A percentile compares a stretch with the other conserved stretches of the same genome.
Conservation (phyloP, 305 asterid genomes). For the Ilex paraguariensis region DNA sequence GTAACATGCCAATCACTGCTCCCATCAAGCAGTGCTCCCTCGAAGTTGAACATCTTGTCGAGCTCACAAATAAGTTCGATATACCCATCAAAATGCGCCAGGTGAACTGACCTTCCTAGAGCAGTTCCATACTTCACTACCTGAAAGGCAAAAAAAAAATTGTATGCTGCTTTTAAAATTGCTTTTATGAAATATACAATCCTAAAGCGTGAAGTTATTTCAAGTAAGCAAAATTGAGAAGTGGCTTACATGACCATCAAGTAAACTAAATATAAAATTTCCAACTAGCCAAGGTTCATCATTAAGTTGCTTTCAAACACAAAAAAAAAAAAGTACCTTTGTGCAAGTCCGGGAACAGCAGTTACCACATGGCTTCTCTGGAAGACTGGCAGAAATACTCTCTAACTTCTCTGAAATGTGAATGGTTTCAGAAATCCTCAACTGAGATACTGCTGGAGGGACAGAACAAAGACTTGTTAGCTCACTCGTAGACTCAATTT, state of each 20-base stretch:
- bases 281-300: not conserved
- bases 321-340: not conserved
- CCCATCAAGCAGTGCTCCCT: constrained; percentile 2
- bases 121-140: constrained; percentile 13
- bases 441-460: not conserved
- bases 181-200: not conserved
- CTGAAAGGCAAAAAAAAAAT: not conserved
- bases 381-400: not conserved
- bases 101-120: constrained; percentile 11
- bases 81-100: constrained; percentile 10
- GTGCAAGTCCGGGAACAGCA: not conserved
- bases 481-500: not conserved
- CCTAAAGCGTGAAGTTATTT: not conserved
- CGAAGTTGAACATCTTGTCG: constrained; percentile 8
- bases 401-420: not conserved
- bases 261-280: not conserved
- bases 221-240: not conserved
- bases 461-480: not conserved
- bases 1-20: constrained; percentile 11
- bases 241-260: not conserved
- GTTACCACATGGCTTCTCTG: not conserved
- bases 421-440: not conserved
- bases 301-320: not conserved
- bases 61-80: constrained; percentile 10
- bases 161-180: too few relatives aligned